phyloP scores from a whole-genome alignment of 78 protist species.

The Diacronema lutheri region DNA sequence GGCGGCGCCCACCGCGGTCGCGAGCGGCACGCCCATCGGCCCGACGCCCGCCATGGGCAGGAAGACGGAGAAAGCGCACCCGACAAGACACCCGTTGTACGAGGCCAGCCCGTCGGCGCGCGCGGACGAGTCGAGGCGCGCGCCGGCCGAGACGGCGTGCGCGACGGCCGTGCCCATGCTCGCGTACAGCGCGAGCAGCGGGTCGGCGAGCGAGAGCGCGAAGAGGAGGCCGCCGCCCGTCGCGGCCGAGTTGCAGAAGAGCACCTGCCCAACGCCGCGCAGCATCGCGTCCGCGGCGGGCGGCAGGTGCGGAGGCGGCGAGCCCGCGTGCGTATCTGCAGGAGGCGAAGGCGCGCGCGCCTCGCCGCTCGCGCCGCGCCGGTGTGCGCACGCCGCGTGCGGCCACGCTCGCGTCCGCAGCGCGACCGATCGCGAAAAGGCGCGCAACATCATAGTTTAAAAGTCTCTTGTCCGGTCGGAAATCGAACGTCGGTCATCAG shows the following conservation, averaged over 20 bases:
- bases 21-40: not conserved
- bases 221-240: not conserved
- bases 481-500: too few species aligned
- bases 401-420: too few species aligned
- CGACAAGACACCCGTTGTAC: not conserved
- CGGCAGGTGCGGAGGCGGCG: too few species aligned
- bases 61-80: not conserved
- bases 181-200: not conserved
- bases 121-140: not conserved
- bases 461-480: too few species aligned
- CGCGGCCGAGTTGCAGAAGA: not conserved
- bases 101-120: not conserved
- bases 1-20: not conserved
- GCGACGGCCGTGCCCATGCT: not conserved
- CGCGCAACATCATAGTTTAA: too few species aligned
- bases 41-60: not conserved
- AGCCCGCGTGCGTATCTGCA: too few species aligned
- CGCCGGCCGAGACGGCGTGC: not conserved
- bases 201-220: not conserved
- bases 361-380: too few species aligned
- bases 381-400: too few species aligned
- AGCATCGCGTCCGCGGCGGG: not conserved
- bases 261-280: slow-evolving; percentile 10
- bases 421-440: too few species aligned
- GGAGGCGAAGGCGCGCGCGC: too few species aligned